phyloP scores from a whole-genome alignment of 2,329 filamentous ascomycete species.

The Ophiostoma triangulosporum region DNA sequence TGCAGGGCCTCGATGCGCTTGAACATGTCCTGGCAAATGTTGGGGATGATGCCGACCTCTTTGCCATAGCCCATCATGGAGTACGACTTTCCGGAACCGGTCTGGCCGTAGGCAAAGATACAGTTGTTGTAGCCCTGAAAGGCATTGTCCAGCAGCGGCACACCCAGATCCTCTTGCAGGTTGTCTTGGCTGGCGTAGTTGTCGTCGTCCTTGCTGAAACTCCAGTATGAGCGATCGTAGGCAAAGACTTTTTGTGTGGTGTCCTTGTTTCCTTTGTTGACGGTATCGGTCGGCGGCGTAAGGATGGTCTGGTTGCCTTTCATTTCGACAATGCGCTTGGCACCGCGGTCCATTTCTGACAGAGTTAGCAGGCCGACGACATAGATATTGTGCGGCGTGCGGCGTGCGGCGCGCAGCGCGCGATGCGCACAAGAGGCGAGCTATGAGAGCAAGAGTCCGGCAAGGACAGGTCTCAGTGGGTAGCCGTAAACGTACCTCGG shows the following conservation, averaged over 20 bases:
- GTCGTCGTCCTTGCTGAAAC: constrained; percentile 61
- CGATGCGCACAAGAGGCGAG: neutral
- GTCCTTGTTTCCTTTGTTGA: constrained; percentile 54
- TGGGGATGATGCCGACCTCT: constrained; percentile 77
- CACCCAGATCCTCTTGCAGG: constrained; percentile 84
- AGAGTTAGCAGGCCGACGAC: neutral
- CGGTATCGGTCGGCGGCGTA: constrained; percentile 51
- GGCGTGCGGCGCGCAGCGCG: neutral
- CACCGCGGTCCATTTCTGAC: constrained; percentile 72
- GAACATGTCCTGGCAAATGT: constrained; percentile 92
- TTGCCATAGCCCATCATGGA: constrained; percentile 81
- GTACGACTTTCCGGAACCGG: constrained; percentile 95
- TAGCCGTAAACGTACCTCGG: constrained; percentile 48
- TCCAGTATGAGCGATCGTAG: constrained; percentile 99
- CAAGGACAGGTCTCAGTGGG: neutral
- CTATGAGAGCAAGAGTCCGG: neutral
- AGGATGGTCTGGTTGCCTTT: constrained; percentile 83
- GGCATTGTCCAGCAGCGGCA: constrained; percentile 97
- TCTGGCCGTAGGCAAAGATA: constrained; percentile 98
- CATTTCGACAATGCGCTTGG: constrained; percentile 98
- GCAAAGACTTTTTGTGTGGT: constrained; percentile 66
- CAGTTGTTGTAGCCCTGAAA: constrained; percentile 99
- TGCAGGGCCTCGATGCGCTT: constrained; percentile 70
- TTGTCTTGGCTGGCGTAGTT: constrained; percentile 90
- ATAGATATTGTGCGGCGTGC: neutral